phyloP scores from a whole-genome alignment of 768 basidiomycete genomes.

The Rhizopogon rudus region DNA sequence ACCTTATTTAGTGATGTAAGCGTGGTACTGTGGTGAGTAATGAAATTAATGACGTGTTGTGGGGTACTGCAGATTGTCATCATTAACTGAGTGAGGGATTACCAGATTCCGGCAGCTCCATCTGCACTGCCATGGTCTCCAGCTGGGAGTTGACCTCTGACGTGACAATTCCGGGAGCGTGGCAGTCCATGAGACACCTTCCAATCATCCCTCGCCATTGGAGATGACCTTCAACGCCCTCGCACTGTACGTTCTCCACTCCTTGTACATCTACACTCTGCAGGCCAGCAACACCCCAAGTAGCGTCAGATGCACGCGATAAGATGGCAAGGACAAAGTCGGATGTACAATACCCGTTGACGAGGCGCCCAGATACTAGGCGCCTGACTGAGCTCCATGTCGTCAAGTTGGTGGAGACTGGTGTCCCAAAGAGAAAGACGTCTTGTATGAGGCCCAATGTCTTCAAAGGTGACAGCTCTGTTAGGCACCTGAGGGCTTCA shows the following conservation, averaged over 20 bases:
- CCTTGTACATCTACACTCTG: slow-evolving; percentile 43
- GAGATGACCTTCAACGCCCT: slow-evolving; percentile 44
- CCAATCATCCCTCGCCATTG: slow-evolving; percentile 48
- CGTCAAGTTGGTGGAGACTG: slow-evolving; percentile 33
- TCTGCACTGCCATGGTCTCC: slow-evolving; percentile 19
- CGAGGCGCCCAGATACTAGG: slow-evolving; percentile 45
- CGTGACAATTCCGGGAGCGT: slow-evolving; percentile 34
- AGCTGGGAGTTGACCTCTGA: slow-evolving; percentile 33
- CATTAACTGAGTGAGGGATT: neutral
- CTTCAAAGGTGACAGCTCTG: slow-evolving; percentile 36
- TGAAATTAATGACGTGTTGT: too few species aligned
- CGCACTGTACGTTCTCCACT: slow-evolving; percentile 46
- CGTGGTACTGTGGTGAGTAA: too few species aligned
- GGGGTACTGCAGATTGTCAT: too few species aligned
- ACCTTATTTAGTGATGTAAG: too few species aligned
- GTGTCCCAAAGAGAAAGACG: slow-evolving; percentile 51
- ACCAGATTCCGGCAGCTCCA: slow-evolving; percentile 1
- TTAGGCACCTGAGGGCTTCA: slow-evolving; percentile 47
- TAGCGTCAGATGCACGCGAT: slow-evolving; percentile 39
- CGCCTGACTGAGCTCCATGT: slow-evolving; percentile 45
- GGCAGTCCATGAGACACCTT: slow-evolving; percentile 34
- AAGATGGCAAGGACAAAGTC: slow-evolving; percentile 55
- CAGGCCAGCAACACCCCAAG: slow-evolving; percentile 50
- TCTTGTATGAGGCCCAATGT: slow-evolving; percentile 48
- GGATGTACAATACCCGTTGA: slow-evolving; percentile 47